Conservation (phyloP, 2,329 filamentous ascomycete species). For the Endoconidiophora polonica region DNA sequence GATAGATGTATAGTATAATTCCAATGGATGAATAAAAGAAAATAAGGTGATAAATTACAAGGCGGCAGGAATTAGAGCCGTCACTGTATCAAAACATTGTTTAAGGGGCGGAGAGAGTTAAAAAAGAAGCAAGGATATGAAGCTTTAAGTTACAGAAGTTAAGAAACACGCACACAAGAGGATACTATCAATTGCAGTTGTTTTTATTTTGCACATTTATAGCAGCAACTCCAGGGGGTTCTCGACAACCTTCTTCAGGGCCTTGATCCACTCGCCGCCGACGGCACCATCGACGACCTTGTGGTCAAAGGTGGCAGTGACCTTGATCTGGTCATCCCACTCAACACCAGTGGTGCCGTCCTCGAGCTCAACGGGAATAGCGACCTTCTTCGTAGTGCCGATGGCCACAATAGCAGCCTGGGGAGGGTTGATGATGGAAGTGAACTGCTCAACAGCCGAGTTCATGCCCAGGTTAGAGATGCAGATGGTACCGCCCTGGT, state of each 20-base stretch:
- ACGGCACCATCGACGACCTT: conserved; percentile 95
- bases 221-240: conserved; percentile 90
- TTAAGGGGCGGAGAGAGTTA: neutral
- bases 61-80: conserved; percentile 8
- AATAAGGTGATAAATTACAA: conserved; percentile 7
- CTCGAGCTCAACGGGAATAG: conserved; percentile 69
- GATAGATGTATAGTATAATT: too few species aligned
- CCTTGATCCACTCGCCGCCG: conserved; percentile 89
- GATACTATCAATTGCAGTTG: neutral
- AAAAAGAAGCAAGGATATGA: neutral
- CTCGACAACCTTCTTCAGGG: conserved; percentile 95
- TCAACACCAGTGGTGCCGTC: conserved; percentile 59
- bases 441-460: conserved; percentile 86
- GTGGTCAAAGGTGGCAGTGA: conserved; percentile 96
- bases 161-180: too few species aligned
- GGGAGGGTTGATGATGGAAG: conserved; percentile 96
- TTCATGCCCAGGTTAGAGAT: conserved; percentile 99
- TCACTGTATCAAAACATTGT: conserved; percentile 8
- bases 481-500: conserved; percentile 96
- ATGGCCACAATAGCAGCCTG: conserved; percentile 92
- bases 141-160: neutral
- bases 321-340: conserved; percentile 94
- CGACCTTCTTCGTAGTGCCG: conserved; percentile 89
- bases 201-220: conserved; percentile 29
- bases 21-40: neutral